Conservation (phyloP, 768 basidiomycete species). For the Cubamyces sp. region DNA sequence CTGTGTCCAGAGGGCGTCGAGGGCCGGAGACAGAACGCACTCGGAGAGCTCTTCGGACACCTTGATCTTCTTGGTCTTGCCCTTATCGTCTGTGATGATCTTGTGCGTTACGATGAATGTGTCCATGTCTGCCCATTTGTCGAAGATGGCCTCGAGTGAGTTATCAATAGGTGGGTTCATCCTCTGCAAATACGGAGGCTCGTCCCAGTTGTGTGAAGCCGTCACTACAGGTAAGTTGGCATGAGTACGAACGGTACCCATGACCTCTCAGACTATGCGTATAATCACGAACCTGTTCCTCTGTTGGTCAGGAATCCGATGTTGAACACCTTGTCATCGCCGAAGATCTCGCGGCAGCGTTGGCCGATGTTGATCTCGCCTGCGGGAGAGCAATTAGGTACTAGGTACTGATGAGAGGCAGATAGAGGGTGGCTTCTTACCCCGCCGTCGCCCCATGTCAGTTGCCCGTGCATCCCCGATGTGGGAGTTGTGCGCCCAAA, state of each 20-base stretch:
- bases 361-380: conserved; percentile 37
- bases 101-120: conserved; percentile 28
- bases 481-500: conserved; percentile 40
- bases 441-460: conserved; percentile 33
- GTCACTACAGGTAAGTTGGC: conserved; percentile 22
- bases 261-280: too few species aligned
- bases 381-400: not conserved
- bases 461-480: conserved; percentile 37
- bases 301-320: conserved; percentile 34
- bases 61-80: conserved; percentile 25
- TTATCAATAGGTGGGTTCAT: conserved; percentile 30
- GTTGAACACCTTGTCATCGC: conserved; percentile 33
- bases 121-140: conserved; percentile 27
- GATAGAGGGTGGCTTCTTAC: conserved; percentile 6
- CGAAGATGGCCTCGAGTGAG: conserved; percentile 32
- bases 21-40: conserved; percentile 18
- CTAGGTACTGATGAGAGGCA: not conserved
- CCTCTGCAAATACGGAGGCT: conserved; percentile 29
- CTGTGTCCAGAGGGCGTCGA: not conserved
- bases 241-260: not conserved
- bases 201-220: conserved; percentile 35
- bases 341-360: conserved; percentile 35
- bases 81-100: conserved; percentile 19
- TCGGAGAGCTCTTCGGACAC: conserved; percentile 26
- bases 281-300: conserved; percentile 28